Evolutionary conservation across 1,284 basidiomycete genomes (phyloP).

Genomic region (Pseudomicrostroma phylloplanum): DNA sequence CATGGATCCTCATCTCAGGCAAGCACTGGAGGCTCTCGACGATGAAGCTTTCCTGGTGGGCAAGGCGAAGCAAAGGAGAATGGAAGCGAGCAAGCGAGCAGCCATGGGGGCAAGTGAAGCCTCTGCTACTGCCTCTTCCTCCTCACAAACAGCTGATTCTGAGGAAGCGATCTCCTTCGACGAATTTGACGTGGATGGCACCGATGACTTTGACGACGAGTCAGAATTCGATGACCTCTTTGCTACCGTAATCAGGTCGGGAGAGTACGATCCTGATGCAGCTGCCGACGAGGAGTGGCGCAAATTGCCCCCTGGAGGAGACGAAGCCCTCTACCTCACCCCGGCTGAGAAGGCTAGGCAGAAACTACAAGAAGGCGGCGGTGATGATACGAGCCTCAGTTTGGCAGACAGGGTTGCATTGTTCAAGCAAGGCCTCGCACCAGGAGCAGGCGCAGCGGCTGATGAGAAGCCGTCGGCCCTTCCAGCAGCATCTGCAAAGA

Average conservation of each 20-base stretch:
- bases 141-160: conserved; percentile 9
- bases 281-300: conserved; percentile 33
- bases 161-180: conserved; percentile 65
- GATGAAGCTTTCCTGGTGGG: conserved; percentile 65
- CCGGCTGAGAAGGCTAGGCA: conserved; percentile 24
- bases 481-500: not conserved
- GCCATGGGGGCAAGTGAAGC: conserved; percentile 3
- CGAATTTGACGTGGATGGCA: conserved; percentile 60
- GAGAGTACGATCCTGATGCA: conserved; percentile 33
- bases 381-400: conserved; percentile 26
- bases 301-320: conserved; percentile 41
- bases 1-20: conserved; percentile 91
- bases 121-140: not conserved
- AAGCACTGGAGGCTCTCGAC: conserved; percentile 87
- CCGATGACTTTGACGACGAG: conserved; percentile 37
- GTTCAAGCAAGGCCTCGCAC: conserved; percentile 30
- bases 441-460: conserved; percentile 11
- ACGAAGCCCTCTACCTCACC: conserved; percentile 41
- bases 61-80: not conserved
- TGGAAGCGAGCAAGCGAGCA: too few relatives aligned
- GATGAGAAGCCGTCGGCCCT: not conserved
- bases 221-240: conserved; percentile 43
- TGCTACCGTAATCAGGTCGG: conserved; percentile 61
- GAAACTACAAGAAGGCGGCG: conserved; percentile 18
- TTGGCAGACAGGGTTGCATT: conserved; percentile 34